Base-by-base conservation (phyloP, 208 protist genomes). In the Herpetomonas samuelpessoai region DNA sequence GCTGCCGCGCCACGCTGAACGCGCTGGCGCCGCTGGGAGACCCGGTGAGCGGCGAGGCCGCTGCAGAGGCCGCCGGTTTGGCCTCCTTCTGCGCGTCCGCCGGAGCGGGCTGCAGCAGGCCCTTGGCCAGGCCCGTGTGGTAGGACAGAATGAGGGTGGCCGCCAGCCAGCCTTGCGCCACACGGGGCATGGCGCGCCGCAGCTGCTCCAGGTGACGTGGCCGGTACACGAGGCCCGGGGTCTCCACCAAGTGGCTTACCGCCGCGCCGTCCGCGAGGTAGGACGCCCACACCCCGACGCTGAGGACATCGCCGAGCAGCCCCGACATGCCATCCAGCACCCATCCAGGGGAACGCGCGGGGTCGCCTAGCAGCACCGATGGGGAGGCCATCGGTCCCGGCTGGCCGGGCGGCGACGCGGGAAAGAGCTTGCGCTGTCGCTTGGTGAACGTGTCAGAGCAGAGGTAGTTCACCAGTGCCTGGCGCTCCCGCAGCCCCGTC, bases 101-200 rank as follows among this genome's bases (percentile, higher is more conserved):
- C 18, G 22, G 28, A 22, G 44, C 39, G 0, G 53, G 65, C 38
- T 65, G 54, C 31, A 82, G 61, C n/a, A 78, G 57, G 21, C 58
- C 48, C 19, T 45, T 67, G 16, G 74, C 78, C 22, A 72, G 61
- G 12, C 60, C 59, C 3, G 65, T 57, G 46, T 74, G 65, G 45
- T 71, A 67, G 63, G 65, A 77, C 9, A 90, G 60, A n/a, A 69
- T 58, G 49, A 91, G 52, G 22, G 69, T 57, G 10, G 70, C 64
- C n/a, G 65, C 70, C 68, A 95, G 73, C 85, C 84, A 91, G 18
- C 74, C 79, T 60, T 90, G 84, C 55, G 90, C 78, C 9, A 90
- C 46, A 21, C 54, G 44, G 26, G 88, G 88, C 47, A 88, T 52
- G 21, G 64, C 70, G 38, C 61, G 35, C 52, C 76, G 78, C 63